Percentiles rank a stretch among this genome's conserved stretches.
phyloP scores from a whole-genome alignment of 176 grass and related monocot species.

The Zoysia pacifica region DNA sequence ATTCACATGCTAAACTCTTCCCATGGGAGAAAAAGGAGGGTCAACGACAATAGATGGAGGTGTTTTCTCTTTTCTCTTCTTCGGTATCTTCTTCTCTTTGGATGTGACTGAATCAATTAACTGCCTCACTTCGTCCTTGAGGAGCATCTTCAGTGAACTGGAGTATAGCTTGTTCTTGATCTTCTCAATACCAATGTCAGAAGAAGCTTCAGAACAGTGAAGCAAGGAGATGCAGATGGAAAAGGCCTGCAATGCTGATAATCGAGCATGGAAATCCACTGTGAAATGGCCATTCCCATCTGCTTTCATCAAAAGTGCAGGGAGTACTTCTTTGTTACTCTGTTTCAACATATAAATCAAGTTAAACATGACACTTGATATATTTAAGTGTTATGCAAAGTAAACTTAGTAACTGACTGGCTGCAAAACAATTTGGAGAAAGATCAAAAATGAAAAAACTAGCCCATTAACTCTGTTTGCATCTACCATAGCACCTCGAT shows the following conservation, averaged over 20 bases:
- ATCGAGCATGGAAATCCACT: constrained; percentile 77
- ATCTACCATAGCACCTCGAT: background rate
- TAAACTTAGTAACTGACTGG: background rate
- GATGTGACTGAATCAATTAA: constrained; percentile 70
- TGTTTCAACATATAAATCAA: constrained; percentile 50
- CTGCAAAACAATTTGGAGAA: background rate
- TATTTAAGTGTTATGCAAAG: background rate
- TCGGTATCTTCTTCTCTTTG: constrained; percentile 79
- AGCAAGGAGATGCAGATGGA: constrained; percentile 85
- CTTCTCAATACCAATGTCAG: constrained; percentile 61
- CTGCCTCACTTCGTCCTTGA: constrained; percentile 92
- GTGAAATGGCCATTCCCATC: constrained; percentile 65
- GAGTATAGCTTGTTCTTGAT: constrained; percentile 73
- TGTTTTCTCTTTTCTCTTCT: constrained; percentile 55
- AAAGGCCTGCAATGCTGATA: constrained; percentile 85
- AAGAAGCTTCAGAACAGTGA: constrained; percentile 74
- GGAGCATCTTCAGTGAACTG: constrained; percentile 76
- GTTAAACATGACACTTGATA: background rate
- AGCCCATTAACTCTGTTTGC: background rate
- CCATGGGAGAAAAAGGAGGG: constrained; percentile 85
- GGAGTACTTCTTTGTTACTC: constrained; percentile 82
- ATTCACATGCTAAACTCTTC: constrained; percentile 66
- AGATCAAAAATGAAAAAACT: background rate
- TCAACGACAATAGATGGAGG: constrained; percentile 54
- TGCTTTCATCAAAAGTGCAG: constrained; percentile 64